Conservation (phyloP, 257 asterid genomes). For the Voacanga thouarsii region DNA sequence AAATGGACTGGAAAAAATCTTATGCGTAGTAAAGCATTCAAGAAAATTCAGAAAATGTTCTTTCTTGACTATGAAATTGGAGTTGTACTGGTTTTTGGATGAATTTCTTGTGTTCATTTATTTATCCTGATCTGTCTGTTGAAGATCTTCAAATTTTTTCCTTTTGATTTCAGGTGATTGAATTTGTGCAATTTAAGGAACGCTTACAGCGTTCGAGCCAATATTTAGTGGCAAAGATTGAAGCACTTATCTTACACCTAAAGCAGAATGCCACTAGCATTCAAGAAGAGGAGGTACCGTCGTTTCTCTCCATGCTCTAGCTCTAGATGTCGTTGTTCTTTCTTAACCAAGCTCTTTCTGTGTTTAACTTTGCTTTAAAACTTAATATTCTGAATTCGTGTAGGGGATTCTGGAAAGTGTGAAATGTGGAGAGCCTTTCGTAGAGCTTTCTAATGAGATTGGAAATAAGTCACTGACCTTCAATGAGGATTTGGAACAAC, state of each 20-base stretch:
- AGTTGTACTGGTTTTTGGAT: background rate
- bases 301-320: slow-evolving; percentile 5
- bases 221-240: slow-evolving; percentile 77
- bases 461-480: slow-evolving; percentile 65
- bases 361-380: background rate
- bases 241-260: slow-evolving; percentile 77
- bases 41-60: background rate
- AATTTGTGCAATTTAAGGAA: slow-evolving; percentile 92
- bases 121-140: background rate
- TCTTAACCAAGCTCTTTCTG: background rate
- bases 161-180: slow-evolving; percentile 57
- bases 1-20: background rate
- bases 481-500: slow-evolving; percentile 76
- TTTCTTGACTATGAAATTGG: background rate
- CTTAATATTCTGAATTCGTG: background rate
- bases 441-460: slow-evolving; percentile 77
- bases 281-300: slow-evolving; percentile 71
- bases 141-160: background rate
- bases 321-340: background rate
- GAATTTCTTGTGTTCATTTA: background rate
- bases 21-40: background rate
- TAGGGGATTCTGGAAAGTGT: slow-evolving; percentile 61
- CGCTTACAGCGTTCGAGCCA: slow-evolving; percentile 77
- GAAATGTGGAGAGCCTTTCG: slow-evolving; percentile 63
- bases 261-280: slow-evolving; percentile 70